Percentiles rank a stretch among this genome's conserved stretches.
Conservation (phyloP, 2,329 filamentous ascomycete species). For the Claviceps sorghi region DNA sequence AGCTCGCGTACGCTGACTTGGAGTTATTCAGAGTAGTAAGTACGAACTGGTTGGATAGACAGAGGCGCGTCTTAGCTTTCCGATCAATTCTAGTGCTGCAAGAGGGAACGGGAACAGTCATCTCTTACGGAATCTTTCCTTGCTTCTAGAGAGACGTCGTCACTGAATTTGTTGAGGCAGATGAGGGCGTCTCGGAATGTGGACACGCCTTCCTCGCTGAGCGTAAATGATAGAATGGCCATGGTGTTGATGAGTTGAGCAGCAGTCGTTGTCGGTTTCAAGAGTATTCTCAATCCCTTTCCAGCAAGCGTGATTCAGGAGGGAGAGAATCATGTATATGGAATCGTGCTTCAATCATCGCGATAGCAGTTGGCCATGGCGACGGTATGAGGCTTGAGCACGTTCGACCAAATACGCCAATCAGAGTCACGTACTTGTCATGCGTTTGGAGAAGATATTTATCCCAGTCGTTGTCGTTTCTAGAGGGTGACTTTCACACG, state of each 20-base stretch:
- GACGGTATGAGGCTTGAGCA: not conserved
- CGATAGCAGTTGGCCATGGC: not conserved
- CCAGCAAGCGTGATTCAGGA: not conserved
- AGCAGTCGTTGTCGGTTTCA: not conserved
- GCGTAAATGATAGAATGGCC: slow-evolving; percentile 55
- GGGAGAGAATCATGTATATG: not conserved
- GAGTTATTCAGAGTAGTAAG: slow-evolving; percentile 67
- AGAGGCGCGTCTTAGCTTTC: not conserved
- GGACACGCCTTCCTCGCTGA: slow-evolving; percentile 57
- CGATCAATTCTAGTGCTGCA: not conserved
- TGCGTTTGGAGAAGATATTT: not conserved
- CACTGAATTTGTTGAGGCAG: slow-evolving; percentile 67
- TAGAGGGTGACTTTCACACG: not conserved
- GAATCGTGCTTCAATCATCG: not conserved
- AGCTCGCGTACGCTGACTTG: slow-evolving; percentile 64
- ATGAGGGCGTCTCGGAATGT: slow-evolving; percentile 58
- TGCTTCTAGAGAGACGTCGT: slow-evolving; percentile 63
- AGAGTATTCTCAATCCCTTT: not conserved
- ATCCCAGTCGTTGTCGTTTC: not conserved
- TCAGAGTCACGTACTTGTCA: not conserved
- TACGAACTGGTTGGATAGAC: slow-evolving; percentile 40
- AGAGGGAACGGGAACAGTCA: not conserved
- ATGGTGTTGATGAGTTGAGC: slow-evolving; percentile 19
- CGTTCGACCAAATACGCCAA: not conserved
- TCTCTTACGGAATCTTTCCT: slow-evolving; percentile 46